Evolutionary conservation across 495 filamentous ascomycete genomes (phyloP).

Genomic region (Talaromyces proteolyticus): DNA sequence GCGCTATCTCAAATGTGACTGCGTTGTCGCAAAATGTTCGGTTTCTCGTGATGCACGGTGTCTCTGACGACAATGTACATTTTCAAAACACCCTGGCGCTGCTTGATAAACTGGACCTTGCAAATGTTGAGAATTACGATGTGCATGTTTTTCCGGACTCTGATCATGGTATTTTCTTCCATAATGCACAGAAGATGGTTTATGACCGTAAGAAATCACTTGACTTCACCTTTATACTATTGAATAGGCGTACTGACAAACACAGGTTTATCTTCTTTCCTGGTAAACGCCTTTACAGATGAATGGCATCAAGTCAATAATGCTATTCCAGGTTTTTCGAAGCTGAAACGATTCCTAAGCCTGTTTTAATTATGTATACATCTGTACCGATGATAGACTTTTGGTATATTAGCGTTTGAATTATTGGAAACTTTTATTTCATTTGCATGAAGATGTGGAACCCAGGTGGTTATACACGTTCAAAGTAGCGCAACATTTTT

Average conservation of each 20-base stretch:
- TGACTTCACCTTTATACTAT: constrained; percentile 2
- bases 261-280: constrained; percentile 81
- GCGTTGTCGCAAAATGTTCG: constrained; percentile 69
- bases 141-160: constrained; percentile 94
- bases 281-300: constrained; percentile 95
- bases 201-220: constrained; percentile 73
- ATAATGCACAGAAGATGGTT: constrained; percentile 87
- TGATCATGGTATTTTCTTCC: constrained; percentile 93
- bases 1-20: constrained; percentile 63
- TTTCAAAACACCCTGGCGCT: constrained; percentile 86
- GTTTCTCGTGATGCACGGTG: constrained; percentile 91
- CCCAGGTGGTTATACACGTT: no score
- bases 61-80: constrained; percentile 95
- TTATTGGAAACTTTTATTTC: not conserved
- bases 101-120: constrained; percentile 81
- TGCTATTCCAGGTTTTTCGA: constrained; percentile 50
- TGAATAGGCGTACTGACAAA: constrained; percentile 2
- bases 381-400: not conserved
- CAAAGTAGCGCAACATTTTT: no score
- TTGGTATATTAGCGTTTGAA: not conserved
- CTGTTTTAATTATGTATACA: not conserved
- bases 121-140: constrained; percentile 87
- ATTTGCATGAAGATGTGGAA: no score
- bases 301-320: constrained; percentile 78
- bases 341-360: constrained; percentile 13